These are phyloP conservation scores for Tylopilus intermedius DNA, from an alignment of 768 basidiomycete species.

Conservation along the genomic window DNA sequence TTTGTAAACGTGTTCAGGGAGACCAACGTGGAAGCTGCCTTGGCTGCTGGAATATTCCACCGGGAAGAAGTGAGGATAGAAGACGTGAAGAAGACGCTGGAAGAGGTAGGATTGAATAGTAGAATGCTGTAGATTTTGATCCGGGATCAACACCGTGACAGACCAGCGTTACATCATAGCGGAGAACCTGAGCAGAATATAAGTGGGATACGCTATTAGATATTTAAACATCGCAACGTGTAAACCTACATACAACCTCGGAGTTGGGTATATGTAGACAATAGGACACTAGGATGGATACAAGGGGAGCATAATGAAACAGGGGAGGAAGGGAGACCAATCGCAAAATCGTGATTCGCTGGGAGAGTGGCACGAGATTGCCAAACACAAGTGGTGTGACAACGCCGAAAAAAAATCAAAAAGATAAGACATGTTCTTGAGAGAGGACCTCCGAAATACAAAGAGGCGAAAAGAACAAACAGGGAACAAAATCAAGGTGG, in stretches of 20 bases:
- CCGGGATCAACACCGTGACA: background rate
- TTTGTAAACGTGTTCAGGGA: constrained; percentile 82
- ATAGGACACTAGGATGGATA: constrained; percentile 29
- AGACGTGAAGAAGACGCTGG: constrained; percentile 67
- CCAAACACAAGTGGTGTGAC: background rate
- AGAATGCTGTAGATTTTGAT: constrained; percentile 24
- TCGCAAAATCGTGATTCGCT: constrained; percentile 5
- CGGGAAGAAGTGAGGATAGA: constrained; percentile 78
- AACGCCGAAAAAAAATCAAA: background rate
- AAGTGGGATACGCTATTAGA: constrained; percentile 29
- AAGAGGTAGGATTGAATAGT: constrained; percentile 45
- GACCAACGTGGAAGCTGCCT: constrained; percentile 82
- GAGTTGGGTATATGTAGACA: constrained; percentile 31
- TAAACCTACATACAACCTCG: constrained; percentile 34
- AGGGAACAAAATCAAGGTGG: constrained; percentile 4
- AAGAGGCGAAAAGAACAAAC: constrained; percentile 3
- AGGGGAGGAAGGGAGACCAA: background rate
- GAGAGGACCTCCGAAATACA: constrained; percentile 7
- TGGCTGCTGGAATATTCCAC: constrained; percentile 98
- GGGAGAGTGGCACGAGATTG: constrained; percentile 3
- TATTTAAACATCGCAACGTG: constrained; percentile 19
- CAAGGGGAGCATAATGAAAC: constrained; percentile 26
- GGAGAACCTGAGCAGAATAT: constrained; percentile 4
- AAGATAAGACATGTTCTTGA: constrained; percentile 1
- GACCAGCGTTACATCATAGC: background rate